These are phyloP conservation scores for Spizellomyces sp. DNA, from an alignment of 192 early-diverging fungal species.

Conservation along the genomic window DNA sequence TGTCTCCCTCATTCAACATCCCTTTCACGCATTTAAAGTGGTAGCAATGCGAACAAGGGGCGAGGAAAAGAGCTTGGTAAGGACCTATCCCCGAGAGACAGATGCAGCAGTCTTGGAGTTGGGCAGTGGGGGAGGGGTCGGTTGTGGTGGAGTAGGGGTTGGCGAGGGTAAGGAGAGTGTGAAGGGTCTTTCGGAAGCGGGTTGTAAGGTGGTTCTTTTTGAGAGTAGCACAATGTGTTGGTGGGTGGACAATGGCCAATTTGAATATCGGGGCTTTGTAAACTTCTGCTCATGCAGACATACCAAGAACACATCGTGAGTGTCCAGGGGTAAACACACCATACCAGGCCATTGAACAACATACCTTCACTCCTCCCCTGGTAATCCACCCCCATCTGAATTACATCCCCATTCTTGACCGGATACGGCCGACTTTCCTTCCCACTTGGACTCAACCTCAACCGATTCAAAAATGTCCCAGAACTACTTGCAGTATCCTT, in stretches of 20 bases:
- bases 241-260: background rate
- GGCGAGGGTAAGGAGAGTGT: constrained; percentile 41
- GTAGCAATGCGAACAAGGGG: constrained; percentile 90
- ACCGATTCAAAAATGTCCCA: constrained; percentile 90
- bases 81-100: constrained; percentile 83
- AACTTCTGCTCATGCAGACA: background rate
- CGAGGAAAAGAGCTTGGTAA: constrained; percentile 88
- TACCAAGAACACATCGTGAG: background rate
- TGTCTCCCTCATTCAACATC: constrained; percentile 64
- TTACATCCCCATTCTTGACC: constrained; percentile 78
- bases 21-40: constrained; percentile 90
- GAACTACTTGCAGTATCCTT: constrained; percentile 80
- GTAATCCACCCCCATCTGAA: constrained; percentile 93
- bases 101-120: constrained; percentile 74
- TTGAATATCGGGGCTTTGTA: constrained; percentile 15
- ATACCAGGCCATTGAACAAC: background rate
- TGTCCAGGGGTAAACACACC: background rate
- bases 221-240: background rate
- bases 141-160: constrained; percentile 41
- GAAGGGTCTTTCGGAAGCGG: constrained; percentile 38
- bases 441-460: constrained; percentile 76
- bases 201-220: background rate
- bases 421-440: constrained; percentile 69
- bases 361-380: constrained; percentile 76
- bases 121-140: constrained; percentile 1